These are phyloP conservation scores for Perkinsus olseni DNA, from an alignment of 169 alveolate species.

Conservation along the genomic window DNA sequence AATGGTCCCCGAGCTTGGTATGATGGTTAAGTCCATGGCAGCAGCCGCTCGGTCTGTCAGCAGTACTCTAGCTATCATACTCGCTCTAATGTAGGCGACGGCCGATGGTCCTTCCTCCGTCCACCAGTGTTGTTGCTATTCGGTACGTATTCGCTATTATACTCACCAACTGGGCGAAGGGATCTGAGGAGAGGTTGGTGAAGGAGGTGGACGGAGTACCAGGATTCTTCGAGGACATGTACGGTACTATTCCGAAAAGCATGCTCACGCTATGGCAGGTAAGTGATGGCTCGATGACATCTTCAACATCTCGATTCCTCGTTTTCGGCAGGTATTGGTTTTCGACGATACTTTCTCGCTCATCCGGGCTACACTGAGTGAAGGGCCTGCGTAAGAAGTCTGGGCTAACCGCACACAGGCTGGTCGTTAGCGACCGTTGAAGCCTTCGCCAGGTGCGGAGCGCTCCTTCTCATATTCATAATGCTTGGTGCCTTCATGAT, in stretches of 20 bases:
- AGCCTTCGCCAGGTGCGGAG: background rate
- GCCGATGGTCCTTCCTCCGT: background rate
- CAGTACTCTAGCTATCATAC: background rate
- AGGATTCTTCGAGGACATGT: background rate
- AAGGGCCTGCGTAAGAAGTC: background rate
- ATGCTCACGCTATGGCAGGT: background rate
- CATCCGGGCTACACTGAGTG: background rate
- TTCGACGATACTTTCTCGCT: conserved; percentile 12
- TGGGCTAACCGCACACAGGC: too few relatives aligned
- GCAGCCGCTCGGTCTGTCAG: conserved; percentile 9
- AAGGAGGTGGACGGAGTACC: background rate
- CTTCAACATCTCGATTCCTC: background rate
- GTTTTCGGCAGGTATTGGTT: background rate
- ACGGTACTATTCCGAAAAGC: background rate
- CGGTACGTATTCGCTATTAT: background rate
- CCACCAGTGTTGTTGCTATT: background rate
- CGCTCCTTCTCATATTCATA: background rate
- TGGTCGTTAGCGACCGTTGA: too few relatives aligned
- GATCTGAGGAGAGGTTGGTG: background rate
- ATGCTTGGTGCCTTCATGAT: conserved; percentile 10
- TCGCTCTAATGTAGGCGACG: background rate
- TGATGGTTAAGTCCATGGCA: conserved; percentile 19
- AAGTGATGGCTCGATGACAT: background rate
- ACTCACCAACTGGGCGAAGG: background rate
- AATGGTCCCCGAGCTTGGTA: conserved; percentile 13